Evolutionary conservation across 805 yeast genomes (phyloP), one percentile per base, ranked within the genome.

Genomic region (Helenozyma rhizophorensis): DNA sequence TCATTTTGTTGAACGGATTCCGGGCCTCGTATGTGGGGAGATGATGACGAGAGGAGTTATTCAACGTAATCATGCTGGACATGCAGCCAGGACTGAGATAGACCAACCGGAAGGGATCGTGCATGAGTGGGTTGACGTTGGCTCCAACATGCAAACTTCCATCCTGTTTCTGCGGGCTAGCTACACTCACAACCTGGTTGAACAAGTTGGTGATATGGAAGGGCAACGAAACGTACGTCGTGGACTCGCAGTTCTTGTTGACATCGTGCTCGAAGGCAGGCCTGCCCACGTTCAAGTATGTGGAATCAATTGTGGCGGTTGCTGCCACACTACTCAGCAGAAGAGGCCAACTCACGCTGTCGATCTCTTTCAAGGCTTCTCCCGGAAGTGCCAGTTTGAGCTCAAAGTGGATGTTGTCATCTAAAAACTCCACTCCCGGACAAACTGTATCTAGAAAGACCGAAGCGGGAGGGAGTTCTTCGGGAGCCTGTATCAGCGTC

Each of bases 21-120:
- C 48, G 47, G 6, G 39, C 23, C 3, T 41, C 46, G 5, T 30
- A 28, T 11, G 28, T 25, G 13, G 36, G 26, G 3, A 40, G 25
- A 24, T 36, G 19, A 11, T 31, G 46, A 23, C 12, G 36, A 14
- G 11, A 11, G 23, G 18, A 25, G 15, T 21, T 23, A 6, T 37
- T 29, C 19, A 50, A 27, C 9, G 36, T 41, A 8, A 53, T 33
- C 25, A 53, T 37, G 3, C 42, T 32, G 8, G 46, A 37, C 13
- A 69, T 38, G 42, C 80, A 75, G 1, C 83, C 80, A 0, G 81
- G 80, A 13, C 70, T 74, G 33, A 76, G 53, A 43, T 70, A 76
- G 14, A 75, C 76, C 17, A 64, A 57, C 33, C 64, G 63, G 45
- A 70, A 76, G 2, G 76, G 72, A 45, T 76, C 83, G 4, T 77